Conservation (phyloP, 805 yeast species). For the Komagataella mondaviorum region DNA sequence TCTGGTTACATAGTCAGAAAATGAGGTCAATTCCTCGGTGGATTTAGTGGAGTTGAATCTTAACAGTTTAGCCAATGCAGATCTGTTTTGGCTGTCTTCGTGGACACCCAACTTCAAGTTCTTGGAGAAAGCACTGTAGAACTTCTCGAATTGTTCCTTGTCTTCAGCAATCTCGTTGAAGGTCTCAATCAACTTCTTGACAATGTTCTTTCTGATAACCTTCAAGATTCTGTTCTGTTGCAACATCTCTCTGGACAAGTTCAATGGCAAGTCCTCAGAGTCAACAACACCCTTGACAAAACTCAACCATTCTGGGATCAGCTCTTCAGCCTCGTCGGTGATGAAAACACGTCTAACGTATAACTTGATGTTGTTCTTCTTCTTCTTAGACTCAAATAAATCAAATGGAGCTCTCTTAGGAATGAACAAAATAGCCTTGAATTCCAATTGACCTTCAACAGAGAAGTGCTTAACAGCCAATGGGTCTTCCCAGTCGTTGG, state of each 20-base stretch:
- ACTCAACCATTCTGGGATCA: conserved; percentile 97
- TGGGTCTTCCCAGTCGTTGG: conserved; percentile 99
- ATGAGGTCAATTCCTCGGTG: conserved; percentile 84
- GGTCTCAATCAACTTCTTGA: conserved; percentile 96
- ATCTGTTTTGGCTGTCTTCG: conserved; percentile 97
- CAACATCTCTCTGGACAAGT: conserved; percentile 98
- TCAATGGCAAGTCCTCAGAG: conserved; percentile 98
- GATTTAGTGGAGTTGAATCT: conserved; percentile 97
- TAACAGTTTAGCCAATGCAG: conserved; percentile 86
- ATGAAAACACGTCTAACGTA: conserved; percentile 99
- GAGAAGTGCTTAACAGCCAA: conserved; percentile 98
- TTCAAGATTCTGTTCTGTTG: conserved; percentile 99
- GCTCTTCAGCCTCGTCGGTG: conserved; percentile 98
- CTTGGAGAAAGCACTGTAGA: conserved; percentile 96
- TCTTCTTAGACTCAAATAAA: conserved; percentile 95
- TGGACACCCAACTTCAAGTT: conserved; percentile 98
- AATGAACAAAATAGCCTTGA: conserved; percentile 92
- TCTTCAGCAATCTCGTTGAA: conserved; percentile 99
- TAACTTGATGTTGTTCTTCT: conserved; percentile 96
- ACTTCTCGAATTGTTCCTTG: conserved; percentile 94
- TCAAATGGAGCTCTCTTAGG: conserved; percentile 99
- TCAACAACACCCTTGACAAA: conserved; percentile 99
- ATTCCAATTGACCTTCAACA: conserved; percentile 99
- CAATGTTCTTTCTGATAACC: conserved; percentile 98
- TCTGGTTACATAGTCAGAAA: conserved; percentile 95